phyloP scores from a whole-genome alignment of 2,329 filamentous ascomycete genomes.

The Penicillium sp. region DNA sequence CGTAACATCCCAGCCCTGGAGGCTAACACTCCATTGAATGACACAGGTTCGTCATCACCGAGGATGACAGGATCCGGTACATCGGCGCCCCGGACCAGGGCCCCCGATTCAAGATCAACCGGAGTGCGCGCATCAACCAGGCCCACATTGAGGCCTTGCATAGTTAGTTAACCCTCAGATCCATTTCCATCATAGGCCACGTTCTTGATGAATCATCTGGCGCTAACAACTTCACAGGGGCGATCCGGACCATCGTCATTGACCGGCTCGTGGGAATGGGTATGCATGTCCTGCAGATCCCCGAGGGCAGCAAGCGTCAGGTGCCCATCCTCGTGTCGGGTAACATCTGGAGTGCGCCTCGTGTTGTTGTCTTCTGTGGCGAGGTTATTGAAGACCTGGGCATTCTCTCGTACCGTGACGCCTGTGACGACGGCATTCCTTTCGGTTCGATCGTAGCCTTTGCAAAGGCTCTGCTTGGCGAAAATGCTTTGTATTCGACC shows the following conservation, averaged over 20 bases:
- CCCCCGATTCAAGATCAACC: conserved; percentile 72
- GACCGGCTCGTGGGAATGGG: conserved; percentile 61
- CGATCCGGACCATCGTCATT: conserved; percentile 60
- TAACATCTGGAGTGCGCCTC: conserved; percentile 56
- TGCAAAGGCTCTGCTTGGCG: conserved; percentile 47
- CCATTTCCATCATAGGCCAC: neutral
- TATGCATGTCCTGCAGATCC: conserved; percentile 61
- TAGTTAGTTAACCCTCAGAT: conserved; percentile 44
- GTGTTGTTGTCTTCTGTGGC: conserved; percentile 72
- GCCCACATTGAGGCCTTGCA: conserved; percentile 73
- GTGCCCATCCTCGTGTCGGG: conserved; percentile 66
- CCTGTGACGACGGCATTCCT: conserved; percentile 64
- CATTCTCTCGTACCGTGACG: conserved; percentile 67
- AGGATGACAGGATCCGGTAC: conserved; percentile 69
- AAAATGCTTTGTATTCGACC: conserved; percentile 22
- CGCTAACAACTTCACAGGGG: conserved; percentile 30
- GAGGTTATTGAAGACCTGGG: conserved; percentile 71
- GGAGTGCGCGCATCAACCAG: conserved; percentile 73
- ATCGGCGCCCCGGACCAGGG: conserved; percentile 64
- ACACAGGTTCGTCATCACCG: conserved; percentile 73
- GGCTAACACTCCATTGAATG: neutral
- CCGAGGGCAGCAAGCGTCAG: conserved; percentile 53
- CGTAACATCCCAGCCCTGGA: neutral
- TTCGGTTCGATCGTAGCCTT: conserved; percentile 69
- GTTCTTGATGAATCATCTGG: neutral